Base-by-base conservation (phyloP, 768 basidiomycete genomes). In the Mycena galopus region DNA sequence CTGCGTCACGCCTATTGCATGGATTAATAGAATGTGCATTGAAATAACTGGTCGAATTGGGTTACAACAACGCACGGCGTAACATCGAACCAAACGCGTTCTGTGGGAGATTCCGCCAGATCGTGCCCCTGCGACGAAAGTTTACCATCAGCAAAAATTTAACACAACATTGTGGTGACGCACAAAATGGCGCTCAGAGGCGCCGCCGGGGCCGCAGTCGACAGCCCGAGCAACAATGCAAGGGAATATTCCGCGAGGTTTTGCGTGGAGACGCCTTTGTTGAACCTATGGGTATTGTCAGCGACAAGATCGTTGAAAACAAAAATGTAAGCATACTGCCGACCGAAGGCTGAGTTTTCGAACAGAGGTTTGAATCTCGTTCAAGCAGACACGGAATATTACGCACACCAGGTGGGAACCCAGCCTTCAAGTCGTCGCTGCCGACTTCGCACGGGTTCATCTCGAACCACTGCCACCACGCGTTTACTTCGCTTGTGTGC, bases 391-490 rank as follows among this genome's bases (percentile, higher is more conserved):
- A 12, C 39, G 39, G 39, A 39, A 62, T 42, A 47, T 6, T 4
- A 53, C 63, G 29, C 63, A 64, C 63, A 50, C 63, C 63, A 64
- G 2, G 63, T 64, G 12, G 63, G 63, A 14, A 64, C 63, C 63
- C 63, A 64, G 32, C 63, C 63, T 50, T 64, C 30, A 12, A 64
- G 35, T 64, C 63, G 27, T 64, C 63, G 50, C 50, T 51, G 50
- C 63, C 63, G 16, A 64, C 63, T 32, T 64, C 63, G 33, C 33
- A 30, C 25, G 63, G 63, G 50, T 64, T 64, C 21, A 64, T 32
- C 32, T 64, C 63, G 50, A 64, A 64, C 63, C 63, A 64, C 50
- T 64, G 63, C 63, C 63, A 64, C 63, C 63, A 64, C 50, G 63
- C 63, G 47, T 64, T n/a, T 5, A 5, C 23, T 11, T 53, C 47